phyloP scores from a whole-genome alignment of 2,329 filamentous ascomycete genomes.

The Chaetoscypha palmicola region DNA sequence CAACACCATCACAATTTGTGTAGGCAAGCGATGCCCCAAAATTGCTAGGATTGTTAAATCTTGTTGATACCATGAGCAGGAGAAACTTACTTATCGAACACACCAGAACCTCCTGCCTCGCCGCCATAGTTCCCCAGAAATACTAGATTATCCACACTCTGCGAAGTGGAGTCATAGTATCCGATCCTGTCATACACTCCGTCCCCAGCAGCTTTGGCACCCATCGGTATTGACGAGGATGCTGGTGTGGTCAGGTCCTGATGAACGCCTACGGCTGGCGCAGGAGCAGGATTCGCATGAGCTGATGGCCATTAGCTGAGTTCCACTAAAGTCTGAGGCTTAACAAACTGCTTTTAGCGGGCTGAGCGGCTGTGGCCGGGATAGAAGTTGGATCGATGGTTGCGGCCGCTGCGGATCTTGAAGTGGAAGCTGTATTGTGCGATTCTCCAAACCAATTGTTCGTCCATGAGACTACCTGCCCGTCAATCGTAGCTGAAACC shows the following conservation, averaged over 20 bases:
- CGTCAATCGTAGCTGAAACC: conserved; percentile 24
- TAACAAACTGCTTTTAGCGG: background rate
- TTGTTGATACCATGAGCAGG: no score
- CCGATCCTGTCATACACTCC: conserved; percentile 33
- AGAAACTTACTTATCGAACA: conserved; percentile 40
- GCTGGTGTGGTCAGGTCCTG: no score
- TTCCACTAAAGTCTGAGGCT: background rate
- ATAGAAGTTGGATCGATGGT: no score
- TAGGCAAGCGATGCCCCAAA: conserved; percentile 54
- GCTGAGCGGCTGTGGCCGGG: background rate
- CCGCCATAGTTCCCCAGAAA: conserved; percentile 55
- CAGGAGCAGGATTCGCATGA: background rate
- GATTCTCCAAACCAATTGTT: conserved; percentile 17
- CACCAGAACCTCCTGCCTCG: conserved; percentile 40
- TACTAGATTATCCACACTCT: conserved; percentile 43
- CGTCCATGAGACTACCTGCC: conserved; percentile 21
- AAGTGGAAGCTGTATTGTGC: background rate
- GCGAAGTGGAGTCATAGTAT: conserved; percentile 39
- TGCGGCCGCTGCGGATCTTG: background rate
- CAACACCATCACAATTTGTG: conserved; percentile 39
- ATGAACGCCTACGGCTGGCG: background rate
- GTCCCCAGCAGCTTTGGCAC: no score
- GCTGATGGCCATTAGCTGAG: background rate
- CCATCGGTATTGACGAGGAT: no score
- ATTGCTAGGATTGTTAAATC: conserved; percentile 25